Evolutionary conservation across 2,329 filamentous ascomycete species (phyloP).

Genomic region (Xylariaceae sp.): DNA sequence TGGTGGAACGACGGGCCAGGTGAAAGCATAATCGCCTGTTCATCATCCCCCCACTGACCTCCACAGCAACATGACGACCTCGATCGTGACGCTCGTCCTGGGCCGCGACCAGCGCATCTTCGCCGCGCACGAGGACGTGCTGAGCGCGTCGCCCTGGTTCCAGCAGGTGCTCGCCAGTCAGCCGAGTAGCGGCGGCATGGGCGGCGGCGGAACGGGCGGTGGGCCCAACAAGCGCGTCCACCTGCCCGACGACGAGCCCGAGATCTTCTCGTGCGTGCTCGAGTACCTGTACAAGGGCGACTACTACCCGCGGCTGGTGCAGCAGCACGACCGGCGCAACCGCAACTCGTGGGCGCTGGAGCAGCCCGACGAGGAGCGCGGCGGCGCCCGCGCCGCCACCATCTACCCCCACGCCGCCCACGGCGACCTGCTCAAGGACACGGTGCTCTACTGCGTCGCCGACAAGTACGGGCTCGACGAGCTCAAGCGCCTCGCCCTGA

Average conservation of each 20-base stretch:
- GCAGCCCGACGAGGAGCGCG: conserved; percentile 39
- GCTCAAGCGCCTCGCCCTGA: conserved; percentile 74
- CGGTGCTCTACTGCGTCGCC: conserved; percentile 83
- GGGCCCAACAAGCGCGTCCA: conserved; percentile 56
- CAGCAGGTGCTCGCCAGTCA: conserved; percentile 53
- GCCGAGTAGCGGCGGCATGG: conserved; percentile 48
- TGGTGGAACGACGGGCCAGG: no score
- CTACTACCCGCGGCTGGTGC: conserved; percentile 75
- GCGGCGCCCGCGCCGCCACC: conserved; percentile 50
- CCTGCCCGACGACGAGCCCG: conserved; percentile 78
- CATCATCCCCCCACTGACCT: conserved; percentile 6
- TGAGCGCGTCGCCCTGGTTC: conserved; percentile 75
- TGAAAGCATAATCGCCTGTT: no score
- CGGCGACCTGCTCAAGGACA: conserved; percentile 73
- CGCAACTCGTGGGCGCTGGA: conserved; percentile 79
- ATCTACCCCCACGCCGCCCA: conserved; percentile 60
- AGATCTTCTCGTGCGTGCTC: conserved; percentile 82
- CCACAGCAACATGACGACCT: conserved; percentile 49
- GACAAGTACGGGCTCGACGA: conserved; percentile 77
- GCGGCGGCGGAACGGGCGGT: no score
- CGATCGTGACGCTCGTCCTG: conserved; percentile 73
- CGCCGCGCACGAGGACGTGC: conserved; percentile 81
- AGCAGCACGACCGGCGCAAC: conserved; percentile 80
- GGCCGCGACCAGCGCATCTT: conserved; percentile 81
- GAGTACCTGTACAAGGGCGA: conserved; percentile 94